These are phyloP conservation scores for Cicer judaicum DNA, from an alignment of 306 rosid species.

Conservation along the genomic window DNA sequence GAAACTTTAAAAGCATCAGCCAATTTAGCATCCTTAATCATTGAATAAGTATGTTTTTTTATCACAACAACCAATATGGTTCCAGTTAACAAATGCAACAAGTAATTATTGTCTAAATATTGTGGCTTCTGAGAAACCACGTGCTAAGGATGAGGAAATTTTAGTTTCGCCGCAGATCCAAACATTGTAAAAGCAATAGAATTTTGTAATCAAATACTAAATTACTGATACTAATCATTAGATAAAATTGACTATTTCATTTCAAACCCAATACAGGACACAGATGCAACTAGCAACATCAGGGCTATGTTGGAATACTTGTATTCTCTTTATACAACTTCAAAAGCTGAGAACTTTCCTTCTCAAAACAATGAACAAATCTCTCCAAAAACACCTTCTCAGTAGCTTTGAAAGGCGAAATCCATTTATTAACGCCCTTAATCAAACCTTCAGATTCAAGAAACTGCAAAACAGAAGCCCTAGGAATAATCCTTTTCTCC, in stretches of 20 bases:
- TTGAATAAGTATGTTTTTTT: too few relatives aligned
- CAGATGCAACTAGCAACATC: too few relatives aligned
- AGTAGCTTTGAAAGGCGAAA: neutral
- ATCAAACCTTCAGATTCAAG: conserved; percentile 47
- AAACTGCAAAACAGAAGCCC: conserved; percentile 48
- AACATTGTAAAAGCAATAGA: too few relatives aligned
- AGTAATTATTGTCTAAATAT: too few relatives aligned
- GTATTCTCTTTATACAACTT: conserved; percentile 38
- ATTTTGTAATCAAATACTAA: too few relatives aligned
- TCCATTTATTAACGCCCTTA: conserved; percentile 4
- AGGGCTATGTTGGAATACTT: neutral
- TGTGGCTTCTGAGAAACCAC: too few relatives aligned
- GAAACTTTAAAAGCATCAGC: neutral
- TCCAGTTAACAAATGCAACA: too few relatives aligned
- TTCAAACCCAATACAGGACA: neutral
- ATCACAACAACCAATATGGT: too few relatives aligned
- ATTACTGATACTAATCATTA: too few relatives aligned
- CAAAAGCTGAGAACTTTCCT: conserved; percentile 44
- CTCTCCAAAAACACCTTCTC: conserved; percentile 38
- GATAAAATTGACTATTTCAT: too few relatives aligned
- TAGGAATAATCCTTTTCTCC: conserved; percentile 50
- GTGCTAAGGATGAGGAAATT: too few relatives aligned
- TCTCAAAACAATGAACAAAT: conserved; percentile 33
- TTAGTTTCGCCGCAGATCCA: too few relatives aligned
- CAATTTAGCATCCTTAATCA: conserved; percentile 34